Percentiles rank a stretch among this genome's conserved stretches.
phyloP scores from a whole-genome alignment of 139 green algal species.

The Tetradesmus obliquus region DNA sequence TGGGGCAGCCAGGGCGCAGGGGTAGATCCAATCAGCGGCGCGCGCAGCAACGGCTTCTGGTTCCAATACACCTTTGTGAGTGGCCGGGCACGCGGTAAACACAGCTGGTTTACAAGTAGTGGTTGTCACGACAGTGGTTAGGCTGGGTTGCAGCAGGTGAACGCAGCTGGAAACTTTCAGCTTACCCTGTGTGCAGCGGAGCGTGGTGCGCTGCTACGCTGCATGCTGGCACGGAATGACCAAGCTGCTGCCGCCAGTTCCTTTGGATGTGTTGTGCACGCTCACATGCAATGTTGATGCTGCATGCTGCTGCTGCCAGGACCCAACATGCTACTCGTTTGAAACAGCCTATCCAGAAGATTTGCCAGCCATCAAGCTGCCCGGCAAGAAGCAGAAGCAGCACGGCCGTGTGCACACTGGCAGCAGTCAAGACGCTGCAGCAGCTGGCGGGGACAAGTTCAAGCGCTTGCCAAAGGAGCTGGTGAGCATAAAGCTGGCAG shows the following conservation, averaged over 20 bases:
- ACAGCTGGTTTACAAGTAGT: neutral
- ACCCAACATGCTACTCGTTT: neutral
- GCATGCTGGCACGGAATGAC: too few species aligned
- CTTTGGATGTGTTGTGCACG: too few species aligned
- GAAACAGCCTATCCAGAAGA: neutral
- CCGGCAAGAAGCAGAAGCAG: neutral
- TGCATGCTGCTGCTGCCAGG: neutral
- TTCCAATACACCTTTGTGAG: conserved; percentile 19
- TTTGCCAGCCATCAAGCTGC: neutral
- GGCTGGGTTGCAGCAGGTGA: neutral
- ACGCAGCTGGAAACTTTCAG: neutral
- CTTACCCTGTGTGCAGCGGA: too few species aligned
- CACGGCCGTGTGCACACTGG: neutral
- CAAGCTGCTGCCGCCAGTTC: too few species aligned
- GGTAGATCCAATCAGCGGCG: neutral
- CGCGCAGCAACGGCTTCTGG: conserved; percentile 11
- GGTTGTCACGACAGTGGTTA: neutral
- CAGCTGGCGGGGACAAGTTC: neutral
- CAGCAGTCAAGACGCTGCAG: neutral
- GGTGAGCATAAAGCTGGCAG: neutral
- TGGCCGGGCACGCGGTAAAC: neutral
- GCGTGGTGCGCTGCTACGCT: too few species aligned
- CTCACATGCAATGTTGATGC: neutral
- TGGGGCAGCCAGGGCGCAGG: neutral
- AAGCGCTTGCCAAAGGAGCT: neutral